Percentiles rank a stretch among this genome's conserved stretches.
These are phyloP conservation scores for Cladosporium halotolerans DNA, from an alignment of 2,329 filamentous ascomycete genomes.

Conservation along the genomic window DNA sequence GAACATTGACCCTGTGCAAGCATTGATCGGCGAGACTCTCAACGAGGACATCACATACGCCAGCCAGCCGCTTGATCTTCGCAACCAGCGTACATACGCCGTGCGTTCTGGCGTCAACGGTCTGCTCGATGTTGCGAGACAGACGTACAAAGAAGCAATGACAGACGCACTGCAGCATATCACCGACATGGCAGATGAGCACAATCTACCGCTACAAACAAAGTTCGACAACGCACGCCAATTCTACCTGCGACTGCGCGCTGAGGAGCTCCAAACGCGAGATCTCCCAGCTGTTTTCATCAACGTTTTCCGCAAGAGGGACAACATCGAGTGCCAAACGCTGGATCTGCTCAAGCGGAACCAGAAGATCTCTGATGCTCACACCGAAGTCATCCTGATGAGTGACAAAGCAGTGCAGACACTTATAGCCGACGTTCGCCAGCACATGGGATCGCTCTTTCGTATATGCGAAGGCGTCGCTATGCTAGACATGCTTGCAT, in stretches of 20 bases:
- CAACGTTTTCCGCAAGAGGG: constrained; percentile 67
- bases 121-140: constrained; percentile 78
- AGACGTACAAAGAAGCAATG: constrained; percentile 83
- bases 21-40: constrained; percentile 62
- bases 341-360: constrained; percentile 75
- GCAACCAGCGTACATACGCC: constrained; percentile 86
- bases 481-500: constrained; percentile 61
- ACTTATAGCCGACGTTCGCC: constrained; percentile 65
- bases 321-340: constrained; percentile 81
- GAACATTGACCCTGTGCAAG: constrained; percentile 54
- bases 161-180: constrained; percentile 70
- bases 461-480: constrained; percentile 80
- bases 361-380: constrained; percentile 66
- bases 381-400: constrained; percentile 75
- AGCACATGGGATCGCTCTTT: constrained; percentile 68
- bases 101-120: constrained; percentile 81
- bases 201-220: constrained; percentile 57
- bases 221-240: constrained; percentile 72
- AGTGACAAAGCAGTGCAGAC: constrained; percentile 68
- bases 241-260: constrained; percentile 68
- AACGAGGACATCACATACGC: constrained; percentile 77
- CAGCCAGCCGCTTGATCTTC: constrained; percentile 71
- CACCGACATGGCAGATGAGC: constrained; percentile 53
- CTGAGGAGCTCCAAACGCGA: constrained; percentile 55
- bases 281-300: constrained; percentile 64